Percentiles rank a stretch among this genome's conserved stretches.
These are phyloP conservation scores for Tolypocladium paradoxum DNA, from an alignment of 2,329 filamentous ascomycete genomes.

Conservation along the genomic window DNA sequence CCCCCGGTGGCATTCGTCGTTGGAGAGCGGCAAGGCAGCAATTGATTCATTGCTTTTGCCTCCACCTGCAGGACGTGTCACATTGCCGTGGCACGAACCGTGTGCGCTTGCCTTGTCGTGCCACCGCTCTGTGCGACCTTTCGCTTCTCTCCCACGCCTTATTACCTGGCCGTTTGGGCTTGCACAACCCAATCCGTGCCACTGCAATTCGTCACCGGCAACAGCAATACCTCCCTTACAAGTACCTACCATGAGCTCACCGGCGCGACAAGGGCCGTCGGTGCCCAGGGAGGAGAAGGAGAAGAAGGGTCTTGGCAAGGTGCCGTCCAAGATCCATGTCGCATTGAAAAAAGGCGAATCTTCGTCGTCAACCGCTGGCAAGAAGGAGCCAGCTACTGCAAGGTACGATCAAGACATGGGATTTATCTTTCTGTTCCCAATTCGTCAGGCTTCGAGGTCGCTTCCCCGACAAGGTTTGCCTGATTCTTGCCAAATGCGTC, in stretches of 20 bases:
- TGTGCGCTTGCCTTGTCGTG: not conserved
- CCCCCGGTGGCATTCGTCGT: not conserved
- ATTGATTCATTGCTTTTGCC: not conserved
- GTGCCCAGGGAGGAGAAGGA: conserved; percentile 23
- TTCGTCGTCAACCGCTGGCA: conserved; percentile 8
- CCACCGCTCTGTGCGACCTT: not conserved
- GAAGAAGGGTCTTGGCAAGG: conserved; percentile 36
- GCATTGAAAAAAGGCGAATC: conserved; percentile 35
- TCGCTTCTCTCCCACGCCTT: not conserved
- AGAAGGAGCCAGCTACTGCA: not conserved
- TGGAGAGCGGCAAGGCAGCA: not conserved
- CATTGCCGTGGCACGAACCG: not conserved
- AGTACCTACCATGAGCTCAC: conserved; percentile 32
- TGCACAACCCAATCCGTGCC: not conserved
- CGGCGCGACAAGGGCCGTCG: conserved; percentile 25
- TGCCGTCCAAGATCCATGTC: conserved; percentile 38
- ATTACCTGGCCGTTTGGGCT: not conserved
- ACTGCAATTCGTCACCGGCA: not conserved
- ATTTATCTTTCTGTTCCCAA: not conserved
- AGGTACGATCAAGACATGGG: not conserved
- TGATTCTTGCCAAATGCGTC: not conserved
- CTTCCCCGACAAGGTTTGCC: not conserved
- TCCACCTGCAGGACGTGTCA: not conserved
- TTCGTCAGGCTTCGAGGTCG: not conserved
- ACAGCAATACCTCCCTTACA: not conserved